These are phyloP conservation scores for Dactylellina leptospora DNA, from an alignment of 2,329 filamentous ascomycete species.

Conservation along the genomic window DNA sequence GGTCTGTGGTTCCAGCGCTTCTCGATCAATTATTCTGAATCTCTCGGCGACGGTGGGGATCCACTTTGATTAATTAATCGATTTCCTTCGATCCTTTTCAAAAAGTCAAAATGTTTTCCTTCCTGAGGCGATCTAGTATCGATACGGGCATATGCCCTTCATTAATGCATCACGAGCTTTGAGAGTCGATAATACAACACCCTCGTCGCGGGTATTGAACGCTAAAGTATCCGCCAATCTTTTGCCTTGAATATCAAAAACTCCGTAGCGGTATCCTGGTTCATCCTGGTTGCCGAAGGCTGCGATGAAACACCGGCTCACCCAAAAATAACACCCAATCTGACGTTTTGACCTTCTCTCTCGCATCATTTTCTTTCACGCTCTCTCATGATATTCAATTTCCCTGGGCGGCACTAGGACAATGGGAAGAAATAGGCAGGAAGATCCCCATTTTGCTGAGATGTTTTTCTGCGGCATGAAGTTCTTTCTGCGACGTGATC, in stretches of 20 bases:
- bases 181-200: constrained; percentile 26
- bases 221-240: constrained; percentile 52
- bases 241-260: constrained; percentile 33
- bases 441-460: background rate
- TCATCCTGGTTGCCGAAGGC: constrained; percentile 43
- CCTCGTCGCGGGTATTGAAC: constrained; percentile 37
- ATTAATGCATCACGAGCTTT: constrained; percentile 5
- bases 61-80: constrained; percentile 41
- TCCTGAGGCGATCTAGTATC: constrained; percentile 43
- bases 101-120: constrained; percentile 14
- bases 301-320: constrained; percentile 36
- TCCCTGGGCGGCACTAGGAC: background rate
- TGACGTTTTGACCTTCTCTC: constrained; percentile 52
- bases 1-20: too few relatives aligned
- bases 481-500: constrained; percentile 4
- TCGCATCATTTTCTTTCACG: constrained; percentile 16
- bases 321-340: constrained; percentile 51
- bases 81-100: too few relatives aligned
- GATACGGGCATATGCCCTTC: constrained; percentile 36
- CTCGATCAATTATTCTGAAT: background rate
- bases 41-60: constrained; percentile 3
- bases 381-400: background rate
- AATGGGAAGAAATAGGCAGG: constrained; percentile 9
- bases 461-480: constrained; percentile 8
- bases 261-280: constrained; percentile 39